Conservation (phyloP, 2,329 filamentous ascomycete genomes). For the Apiospora marii region DNA sequence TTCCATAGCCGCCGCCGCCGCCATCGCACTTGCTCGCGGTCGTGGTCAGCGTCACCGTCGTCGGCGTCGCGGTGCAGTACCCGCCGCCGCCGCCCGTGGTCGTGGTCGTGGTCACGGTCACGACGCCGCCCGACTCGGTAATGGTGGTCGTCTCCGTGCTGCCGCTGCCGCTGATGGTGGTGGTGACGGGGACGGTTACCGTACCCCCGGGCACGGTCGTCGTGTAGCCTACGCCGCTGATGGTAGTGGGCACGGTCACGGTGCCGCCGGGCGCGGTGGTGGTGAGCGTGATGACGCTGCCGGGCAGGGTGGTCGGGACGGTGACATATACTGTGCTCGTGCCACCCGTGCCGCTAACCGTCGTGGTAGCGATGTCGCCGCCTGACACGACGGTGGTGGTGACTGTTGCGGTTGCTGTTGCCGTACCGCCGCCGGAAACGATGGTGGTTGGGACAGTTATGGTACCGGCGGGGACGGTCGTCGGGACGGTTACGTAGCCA, state of each 20-base stretch:
- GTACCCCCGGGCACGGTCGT: neutral
- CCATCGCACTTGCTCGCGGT: neutral
- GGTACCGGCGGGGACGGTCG: neutral
- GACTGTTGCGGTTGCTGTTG: neutral
- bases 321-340: neutral
- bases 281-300: neutral
- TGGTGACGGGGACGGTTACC: neutral
- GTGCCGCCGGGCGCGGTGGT: neutral
- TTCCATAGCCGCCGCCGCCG: neutral
- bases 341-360: neutral
- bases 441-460: neutral
- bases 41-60: neutral
- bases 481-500: neutral
- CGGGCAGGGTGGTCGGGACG: neutral
- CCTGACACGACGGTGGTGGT: neutral
- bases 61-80: neutral
- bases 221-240: neutral
- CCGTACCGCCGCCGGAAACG: neutral
- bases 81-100: neutral
- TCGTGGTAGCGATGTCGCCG: neutral
- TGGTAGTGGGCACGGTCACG: neutral
- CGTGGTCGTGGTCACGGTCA: constrained; percentile 2
- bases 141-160: neutral
- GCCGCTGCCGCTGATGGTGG: neutral
- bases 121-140: neutral